Conservation (phyloP, 2,329 filamentous ascomycete species). For the Trichoderma polysporum region DNA sequence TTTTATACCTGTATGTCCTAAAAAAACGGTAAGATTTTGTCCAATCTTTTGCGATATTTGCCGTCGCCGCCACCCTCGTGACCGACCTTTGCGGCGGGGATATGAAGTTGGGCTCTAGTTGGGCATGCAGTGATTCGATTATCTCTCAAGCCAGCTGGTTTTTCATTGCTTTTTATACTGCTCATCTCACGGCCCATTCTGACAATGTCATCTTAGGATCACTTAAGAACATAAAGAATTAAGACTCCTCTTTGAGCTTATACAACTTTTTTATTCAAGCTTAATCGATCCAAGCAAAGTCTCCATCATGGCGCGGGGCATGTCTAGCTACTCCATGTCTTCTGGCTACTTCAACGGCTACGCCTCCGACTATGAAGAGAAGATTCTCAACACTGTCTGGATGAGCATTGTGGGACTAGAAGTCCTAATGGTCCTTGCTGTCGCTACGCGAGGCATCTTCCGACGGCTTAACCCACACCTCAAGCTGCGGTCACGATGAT, state of each 20-base stretch:
- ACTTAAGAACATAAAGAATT: background rate
- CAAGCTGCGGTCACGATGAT: conserved; percentile 16
- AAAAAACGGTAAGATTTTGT: background rate
- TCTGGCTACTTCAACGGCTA: conserved; percentile 31
- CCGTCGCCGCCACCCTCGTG: conserved; percentile 16
- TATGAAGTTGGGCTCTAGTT: conserved; percentile 15
- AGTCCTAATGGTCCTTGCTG: conserved; percentile 44
- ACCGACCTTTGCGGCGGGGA: conserved; percentile 18
- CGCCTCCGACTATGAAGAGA: conserved; percentile 37
- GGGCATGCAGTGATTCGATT: conserved; percentile 11
- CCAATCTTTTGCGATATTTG: conserved; percentile 15
- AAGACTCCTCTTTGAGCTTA: background rate
- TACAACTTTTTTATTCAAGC: background rate
- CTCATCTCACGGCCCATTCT: background rate
- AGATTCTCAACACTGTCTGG: conserved; percentile 48
- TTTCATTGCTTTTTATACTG: background rate
- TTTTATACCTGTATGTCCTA: background rate
- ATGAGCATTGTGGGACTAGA: conserved; percentile 48
- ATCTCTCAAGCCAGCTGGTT: background rate
- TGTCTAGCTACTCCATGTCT: conserved; percentile 17
- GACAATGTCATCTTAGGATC: background rate
- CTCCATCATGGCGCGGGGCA: conserved; percentile 18
- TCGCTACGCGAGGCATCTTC: conserved; percentile 35
- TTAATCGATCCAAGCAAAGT: background rate
- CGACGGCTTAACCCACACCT: conserved; percentile 27